A percentile compares a stretch with the other conserved stretches of the same genome.
These are phyloP conservation scores for Fusarium oxysporum DNA, from an alignment of 2,329 filamentous ascomycete genomes.

Conservation along the genomic window DNA sequence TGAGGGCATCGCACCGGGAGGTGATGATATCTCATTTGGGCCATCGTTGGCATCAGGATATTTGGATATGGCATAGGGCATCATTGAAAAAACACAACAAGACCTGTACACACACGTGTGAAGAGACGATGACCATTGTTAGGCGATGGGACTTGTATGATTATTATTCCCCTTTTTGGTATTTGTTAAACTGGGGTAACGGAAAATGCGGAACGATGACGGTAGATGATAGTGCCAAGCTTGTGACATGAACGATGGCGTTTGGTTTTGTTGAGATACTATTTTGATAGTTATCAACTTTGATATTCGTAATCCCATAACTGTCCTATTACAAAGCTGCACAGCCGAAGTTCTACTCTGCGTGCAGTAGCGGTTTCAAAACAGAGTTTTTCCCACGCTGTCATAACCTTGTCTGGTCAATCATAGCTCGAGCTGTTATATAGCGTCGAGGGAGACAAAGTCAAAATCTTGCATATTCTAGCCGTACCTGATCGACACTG, in stretches of 20 bases:
- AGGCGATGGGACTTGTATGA: slow-evolving; percentile 17
- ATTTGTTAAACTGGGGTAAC: slow-evolving; percentile 6
- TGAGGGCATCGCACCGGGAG: slow-evolving; percentile 48
- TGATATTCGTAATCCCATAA: neutral
- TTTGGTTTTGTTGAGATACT: slow-evolving; percentile 25
- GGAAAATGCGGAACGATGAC: slow-evolving; percentile 18
- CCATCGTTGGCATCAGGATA: slow-evolving; percentile 52
- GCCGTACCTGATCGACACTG: slow-evolving; percentile 32
- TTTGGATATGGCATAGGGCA: slow-evolving; percentile 47
- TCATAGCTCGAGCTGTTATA: slow-evolving; percentile 2
- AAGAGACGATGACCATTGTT: neutral
- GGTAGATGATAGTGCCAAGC: neutral
- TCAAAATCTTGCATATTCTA: slow-evolving; percentile 20
- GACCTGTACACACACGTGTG: neutral
- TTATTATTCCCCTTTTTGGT: slow-evolving; percentile 24
- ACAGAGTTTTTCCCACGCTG: slow-evolving; percentile 20
- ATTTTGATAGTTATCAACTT: neutral
- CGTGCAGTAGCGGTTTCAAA: slow-evolving; percentile 1
- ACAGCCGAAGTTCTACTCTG: neutral
- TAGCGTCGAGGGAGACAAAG: slow-evolving; percentile 6
- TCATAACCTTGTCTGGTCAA: slow-evolving; percentile 16
- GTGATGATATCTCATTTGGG: slow-evolving; percentile 49
- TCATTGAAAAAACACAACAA: neutral
- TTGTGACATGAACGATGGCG: slow-evolving; percentile 17
- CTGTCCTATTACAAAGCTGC: slow-evolving; percentile 1